phyloP scores from a whole-genome alignment of 768 basidiomycete species.

The Botryobasidium botryosum region DNA sequence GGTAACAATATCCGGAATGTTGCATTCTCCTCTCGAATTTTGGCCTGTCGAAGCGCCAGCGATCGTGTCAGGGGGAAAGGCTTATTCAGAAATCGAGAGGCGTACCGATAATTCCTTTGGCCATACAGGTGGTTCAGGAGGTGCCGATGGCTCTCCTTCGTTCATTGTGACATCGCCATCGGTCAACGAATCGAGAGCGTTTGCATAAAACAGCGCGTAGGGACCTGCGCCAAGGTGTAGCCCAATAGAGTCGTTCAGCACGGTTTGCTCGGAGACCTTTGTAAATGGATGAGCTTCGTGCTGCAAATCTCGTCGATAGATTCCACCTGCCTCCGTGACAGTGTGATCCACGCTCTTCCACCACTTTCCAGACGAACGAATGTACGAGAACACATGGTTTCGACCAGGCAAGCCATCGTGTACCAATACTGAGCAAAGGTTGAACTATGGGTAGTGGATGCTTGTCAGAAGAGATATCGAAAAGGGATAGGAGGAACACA shows the following conservation, averaged over 20 bases:
- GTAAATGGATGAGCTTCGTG: background rate
- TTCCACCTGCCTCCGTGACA: constrained; percentile 38
- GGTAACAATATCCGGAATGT: too few species aligned
- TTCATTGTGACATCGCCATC: too few species aligned
- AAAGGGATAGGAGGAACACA: constrained; percentile 12
- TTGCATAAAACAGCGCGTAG: constrained; percentile 56
- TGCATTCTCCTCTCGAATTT: background rate
- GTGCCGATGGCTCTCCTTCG: too few species aligned
- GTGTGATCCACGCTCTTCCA: constrained; percentile 64
- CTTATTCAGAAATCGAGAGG: too few species aligned
- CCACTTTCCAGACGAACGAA: constrained; percentile 46
- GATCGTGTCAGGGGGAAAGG: background rate
- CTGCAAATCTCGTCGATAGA: background rate
- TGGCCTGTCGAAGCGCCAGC: background rate
- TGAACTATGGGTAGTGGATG: constrained; percentile 36
- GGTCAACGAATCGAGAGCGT: too few species aligned
- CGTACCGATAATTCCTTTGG: too few species aligned
- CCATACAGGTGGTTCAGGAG: too few species aligned
- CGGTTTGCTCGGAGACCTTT: constrained; percentile 54
- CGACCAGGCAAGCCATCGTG: constrained; percentile 66
- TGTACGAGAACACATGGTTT: constrained; percentile 63
- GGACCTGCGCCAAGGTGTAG: constrained; percentile 64
- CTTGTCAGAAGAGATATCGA: background rate
- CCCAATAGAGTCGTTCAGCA: constrained; percentile 51
- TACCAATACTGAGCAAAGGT: constrained; percentile 59